Conservation (phyloP, 2,329 filamentous ascomycete genomes). For the Hypoxylon sp. region DNA sequence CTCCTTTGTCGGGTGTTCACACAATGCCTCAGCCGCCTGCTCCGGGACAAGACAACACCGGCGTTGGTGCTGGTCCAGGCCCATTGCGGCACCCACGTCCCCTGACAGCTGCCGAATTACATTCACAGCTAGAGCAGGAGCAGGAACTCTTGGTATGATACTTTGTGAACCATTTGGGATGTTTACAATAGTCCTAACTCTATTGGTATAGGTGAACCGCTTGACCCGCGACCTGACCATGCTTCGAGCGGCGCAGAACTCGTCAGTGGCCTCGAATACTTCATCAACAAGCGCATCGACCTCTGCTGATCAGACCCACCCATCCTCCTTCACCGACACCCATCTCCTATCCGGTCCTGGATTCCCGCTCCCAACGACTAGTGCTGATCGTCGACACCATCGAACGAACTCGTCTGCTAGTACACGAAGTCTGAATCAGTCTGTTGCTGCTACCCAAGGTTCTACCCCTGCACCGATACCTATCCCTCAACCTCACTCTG, state of each 20-base stretch:
- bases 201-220: conserved; percentile 80
- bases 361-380: conserved; percentile 69
- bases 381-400: conserved; percentile 65
- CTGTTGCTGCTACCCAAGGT: conserved; percentile 60
- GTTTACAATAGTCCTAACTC: conserved; percentile 14
- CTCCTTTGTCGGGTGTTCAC: conserved; percentile 47
- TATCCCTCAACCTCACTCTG: conserved; percentile 53
- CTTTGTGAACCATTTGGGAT: neutral
- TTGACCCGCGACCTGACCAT: conserved; percentile 89
- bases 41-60: conserved; percentile 57
- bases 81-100: conserved; percentile 89
- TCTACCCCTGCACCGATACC: conserved; percentile 55
- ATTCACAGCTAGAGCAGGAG: conserved; percentile 92
- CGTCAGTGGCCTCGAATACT: conserved; percentile 75
- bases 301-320: conserved; percentile 62
- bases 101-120: conserved; percentile 88
- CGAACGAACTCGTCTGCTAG: conserved; percentile 72
- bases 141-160: conserved; percentile 87
- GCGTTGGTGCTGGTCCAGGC: conserved; percentile 71
- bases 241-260: conserved; percentile 80
- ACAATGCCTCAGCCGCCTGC: conserved; percentile 51
- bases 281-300: conserved; percentile 71
- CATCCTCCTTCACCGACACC: conserved; percentile 61
- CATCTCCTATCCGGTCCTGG: conserved; percentile 70
- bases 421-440: conserved; percentile 64